Evolutionary conservation across 2,329 filamentous ascomycete genomes (phyloP).

Genomic region (Fonsecaea erecta): DNA sequence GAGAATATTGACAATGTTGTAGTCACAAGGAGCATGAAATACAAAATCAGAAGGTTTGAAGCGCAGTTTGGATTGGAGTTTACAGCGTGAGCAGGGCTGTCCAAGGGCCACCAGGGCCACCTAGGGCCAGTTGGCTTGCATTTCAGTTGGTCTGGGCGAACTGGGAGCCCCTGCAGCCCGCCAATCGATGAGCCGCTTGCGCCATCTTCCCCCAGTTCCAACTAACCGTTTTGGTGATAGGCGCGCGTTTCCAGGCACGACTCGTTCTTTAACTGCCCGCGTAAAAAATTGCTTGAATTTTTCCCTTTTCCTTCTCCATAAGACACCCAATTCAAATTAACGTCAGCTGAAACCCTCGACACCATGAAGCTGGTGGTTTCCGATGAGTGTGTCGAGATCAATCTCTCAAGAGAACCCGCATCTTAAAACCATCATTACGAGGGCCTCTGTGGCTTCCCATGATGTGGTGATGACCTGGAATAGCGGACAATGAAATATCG

Average conservation of each 20-base stretch:
- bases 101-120: not conserved
- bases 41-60: conserved; percentile 9
- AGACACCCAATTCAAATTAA: conserved; percentile 77
- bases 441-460: conserved; percentile 63
- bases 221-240: conserved; percentile 18
- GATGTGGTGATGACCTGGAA: conserved; percentile 70
- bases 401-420: conserved; percentile 56
- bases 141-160: not conserved
- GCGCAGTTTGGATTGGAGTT: conserved; percentile 10
- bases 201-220: conserved; percentile 13
- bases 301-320: conserved; percentile 53
- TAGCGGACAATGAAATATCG: conserved; percentile 59
- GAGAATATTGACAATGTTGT: not conserved
- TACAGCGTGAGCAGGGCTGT: not conserved
- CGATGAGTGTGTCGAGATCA: conserved; percentile 73
- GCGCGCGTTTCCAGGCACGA: conserved; percentile 3
- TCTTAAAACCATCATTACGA: conserved; percentile 84
- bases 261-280: conserved; percentile 2
- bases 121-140: not conserved
- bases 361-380: conserved; percentile 69
- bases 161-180: conserved; percentile 6
- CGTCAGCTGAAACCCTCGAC: conserved; percentile 59
- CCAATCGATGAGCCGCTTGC: conserved; percentile 18
- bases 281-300: conserved; percentile 24
- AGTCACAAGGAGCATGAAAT: not conserved